Percentiles rank a stretch among this genome's conserved stretches.
Evolutionary conservation across 345 rosid species (phyloP).

Genomic region (Sisymbrium irio): DNA sequence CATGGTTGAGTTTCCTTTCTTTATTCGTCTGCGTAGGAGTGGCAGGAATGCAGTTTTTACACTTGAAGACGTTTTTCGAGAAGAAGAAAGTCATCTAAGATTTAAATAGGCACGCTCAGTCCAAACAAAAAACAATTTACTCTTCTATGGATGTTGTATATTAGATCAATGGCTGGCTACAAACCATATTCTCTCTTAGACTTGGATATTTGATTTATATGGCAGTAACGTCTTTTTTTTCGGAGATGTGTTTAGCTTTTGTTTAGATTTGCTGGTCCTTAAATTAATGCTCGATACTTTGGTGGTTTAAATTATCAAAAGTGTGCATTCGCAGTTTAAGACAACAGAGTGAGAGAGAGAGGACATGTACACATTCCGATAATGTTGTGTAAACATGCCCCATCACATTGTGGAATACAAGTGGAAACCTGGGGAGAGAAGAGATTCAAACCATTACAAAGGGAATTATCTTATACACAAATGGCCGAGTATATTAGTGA

Average conservation of each 20-base stretch:
- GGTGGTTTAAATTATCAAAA: background rate
- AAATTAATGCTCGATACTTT: background rate
- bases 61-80: conserved; percentile 89
- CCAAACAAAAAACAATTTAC: background rate
- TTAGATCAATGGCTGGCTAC: conserved; percentile 17
- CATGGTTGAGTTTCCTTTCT: conserved; percentile 69
- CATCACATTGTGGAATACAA: background rate
- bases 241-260: background rate
- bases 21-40: conserved; percentile 74
- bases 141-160: conserved; percentile 27
- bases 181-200: background rate
- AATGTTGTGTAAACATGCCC: background rate
- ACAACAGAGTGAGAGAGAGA: background rate
- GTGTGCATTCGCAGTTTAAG: background rate
- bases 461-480: background rate
- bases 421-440: background rate
- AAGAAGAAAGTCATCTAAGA: conserved; percentile 84
- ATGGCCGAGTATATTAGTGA: conserved; percentile 3
- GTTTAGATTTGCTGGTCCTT: conserved; percentile 4
- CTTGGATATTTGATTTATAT: conserved; percentile 1
- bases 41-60: conserved; percentile 84
- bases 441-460: background rate
- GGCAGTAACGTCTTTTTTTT: background rate
- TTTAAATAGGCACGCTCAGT: background rate
- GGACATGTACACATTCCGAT: background rate